Percentiles rank a stretch among this genome's conserved stretches.
phyloP scores from a whole-genome alignment of 148 eudicot species.

The Mesembryanthemum crystallinum region DNA sequence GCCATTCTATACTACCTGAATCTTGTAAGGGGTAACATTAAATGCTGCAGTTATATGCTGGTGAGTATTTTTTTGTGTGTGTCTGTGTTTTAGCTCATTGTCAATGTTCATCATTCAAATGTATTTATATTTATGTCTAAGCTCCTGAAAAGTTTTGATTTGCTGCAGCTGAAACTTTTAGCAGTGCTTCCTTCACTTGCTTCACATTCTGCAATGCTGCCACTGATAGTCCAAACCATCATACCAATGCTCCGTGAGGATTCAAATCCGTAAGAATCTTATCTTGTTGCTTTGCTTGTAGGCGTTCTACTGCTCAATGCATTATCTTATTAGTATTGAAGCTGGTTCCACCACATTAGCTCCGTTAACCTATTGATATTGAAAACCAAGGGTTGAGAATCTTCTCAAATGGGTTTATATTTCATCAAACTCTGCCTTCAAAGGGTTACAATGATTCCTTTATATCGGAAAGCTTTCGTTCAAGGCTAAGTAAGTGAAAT shows the following conservation, averaged over 20 bases:
- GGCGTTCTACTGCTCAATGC: not conserved
- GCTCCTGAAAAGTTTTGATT: constrained; percentile 8
- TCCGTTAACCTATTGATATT: too few species aligned
- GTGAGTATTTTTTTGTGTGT: constrained; percentile 56
- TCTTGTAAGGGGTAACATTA: constrained; percentile 35
- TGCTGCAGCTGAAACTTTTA: constrained; percentile 72
- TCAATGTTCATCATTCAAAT: not conserved
- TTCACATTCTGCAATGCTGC: constrained; percentile 79
- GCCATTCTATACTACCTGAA: constrained; percentile 61
- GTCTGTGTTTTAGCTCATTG: not conserved
- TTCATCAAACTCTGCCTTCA: too few species aligned
- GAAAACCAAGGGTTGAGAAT: too few species aligned
- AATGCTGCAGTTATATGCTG: constrained; percentile 39
- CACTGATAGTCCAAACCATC: constrained; percentile 69
- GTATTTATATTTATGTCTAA: constrained; percentile 1
- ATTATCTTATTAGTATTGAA: too few species aligned
- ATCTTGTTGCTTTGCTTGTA: not conserved
- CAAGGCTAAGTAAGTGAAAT: too few species aligned
- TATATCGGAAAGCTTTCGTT: too few species aligned
- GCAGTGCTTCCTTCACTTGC: constrained; percentile 74
- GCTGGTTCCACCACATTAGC: too few species aligned
- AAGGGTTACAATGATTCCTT: too few species aligned
- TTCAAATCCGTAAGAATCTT: constrained; percentile 62
- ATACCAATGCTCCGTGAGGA: constrained; percentile 87
- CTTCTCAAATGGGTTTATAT: too few species aligned